A percentile compares a stretch with the other conserved stretches of the same genome.
Conservation (phyloP, 2,329 filamentous ascomycete genomes). For the Trichoderma sp. region DNA sequence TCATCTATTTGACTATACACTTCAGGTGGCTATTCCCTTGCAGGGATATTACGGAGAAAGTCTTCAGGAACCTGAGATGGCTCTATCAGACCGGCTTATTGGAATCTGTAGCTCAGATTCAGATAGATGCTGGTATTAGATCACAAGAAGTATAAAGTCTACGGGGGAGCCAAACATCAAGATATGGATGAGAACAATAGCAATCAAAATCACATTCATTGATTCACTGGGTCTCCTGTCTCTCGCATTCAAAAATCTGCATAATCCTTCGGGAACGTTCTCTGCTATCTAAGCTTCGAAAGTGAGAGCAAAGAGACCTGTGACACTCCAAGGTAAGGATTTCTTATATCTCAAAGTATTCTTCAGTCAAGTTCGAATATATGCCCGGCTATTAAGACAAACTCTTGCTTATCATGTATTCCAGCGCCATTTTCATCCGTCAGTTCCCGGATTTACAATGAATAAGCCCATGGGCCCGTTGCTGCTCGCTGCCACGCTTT, state of each 20-base stretch:
- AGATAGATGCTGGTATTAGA: neutral
- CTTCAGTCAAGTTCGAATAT: neutral
- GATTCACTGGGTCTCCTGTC: neutral
- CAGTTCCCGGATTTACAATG: neutral
- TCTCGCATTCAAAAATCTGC: neutral
- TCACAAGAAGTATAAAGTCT: neutral
- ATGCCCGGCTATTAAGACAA: neutral
- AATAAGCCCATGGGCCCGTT: neutral
- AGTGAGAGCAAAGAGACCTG: neutral
- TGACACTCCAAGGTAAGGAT: neutral
- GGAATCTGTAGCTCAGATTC: neutral
- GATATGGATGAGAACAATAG: neutral
- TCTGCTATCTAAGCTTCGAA: neutral
- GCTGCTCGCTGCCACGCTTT: conserved; percentile 1
- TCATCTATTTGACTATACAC: neutral
- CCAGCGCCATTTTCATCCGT: neutral
- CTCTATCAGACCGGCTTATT: neutral
- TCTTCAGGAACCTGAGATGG: neutral
- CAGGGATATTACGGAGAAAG: neutral
- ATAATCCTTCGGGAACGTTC: no score
- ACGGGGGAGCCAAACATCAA: neutral
- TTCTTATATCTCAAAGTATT: neutral
- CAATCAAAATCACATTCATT: neutral
- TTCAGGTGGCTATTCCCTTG: neutral
- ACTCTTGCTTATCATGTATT: neutral